Base-by-base conservation (phyloP, 768 basidiomycete species). In the Hygrophorus russula region DNA sequence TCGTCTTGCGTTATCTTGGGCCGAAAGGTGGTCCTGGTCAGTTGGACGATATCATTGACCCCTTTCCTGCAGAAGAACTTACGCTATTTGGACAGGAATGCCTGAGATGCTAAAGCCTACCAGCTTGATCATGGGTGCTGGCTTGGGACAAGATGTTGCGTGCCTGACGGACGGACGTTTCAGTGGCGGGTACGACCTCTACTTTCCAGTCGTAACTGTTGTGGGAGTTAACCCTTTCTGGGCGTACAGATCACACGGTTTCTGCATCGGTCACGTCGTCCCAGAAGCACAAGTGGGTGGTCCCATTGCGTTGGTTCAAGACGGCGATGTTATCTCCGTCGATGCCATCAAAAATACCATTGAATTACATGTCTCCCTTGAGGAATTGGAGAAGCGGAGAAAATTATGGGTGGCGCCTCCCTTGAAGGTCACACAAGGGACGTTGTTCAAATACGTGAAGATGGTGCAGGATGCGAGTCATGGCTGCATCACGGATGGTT, bases 101-200 rank as follows among this genome's bases (percentile, higher is more conserved):
- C 94, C 92, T 39, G 96, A 99, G 69, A 99, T 99, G 96, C 27
- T 47, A 15, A 47, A 97, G 60, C 93, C 93, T 18, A 98, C 94
- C 27, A 89, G 88, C 67, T 60, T 98, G 56, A 92, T 99, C 62
- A 98, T 99, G 89, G 96, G 96, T 44, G 96, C 96, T 10, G 96
- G 96, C 9, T 73, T 98, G 9, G 96, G 96, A 9, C 68, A 84
- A 51, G 94, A 98, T 53, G 96, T 98, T 39, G 94, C 94, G 31
- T 97, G 90, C 61, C 63, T 99, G 51, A 99, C 96, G 13, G 94
- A 99, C 64, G 96, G 96, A 40, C 80, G 96, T 51, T 99, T 99
- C 71, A 90, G 87, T 59, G 93, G 93, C 68, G 93, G 93, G 91
- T 96, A 55, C 64, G 82, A 51, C 53, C 36, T 44, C 44, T 50